Percentiles rank a stretch among this genome's conserved stretches.
Conservation (phyloP, 2,329 filamentous ascomycete genomes). For the Fusarium pininemorale region DNA sequence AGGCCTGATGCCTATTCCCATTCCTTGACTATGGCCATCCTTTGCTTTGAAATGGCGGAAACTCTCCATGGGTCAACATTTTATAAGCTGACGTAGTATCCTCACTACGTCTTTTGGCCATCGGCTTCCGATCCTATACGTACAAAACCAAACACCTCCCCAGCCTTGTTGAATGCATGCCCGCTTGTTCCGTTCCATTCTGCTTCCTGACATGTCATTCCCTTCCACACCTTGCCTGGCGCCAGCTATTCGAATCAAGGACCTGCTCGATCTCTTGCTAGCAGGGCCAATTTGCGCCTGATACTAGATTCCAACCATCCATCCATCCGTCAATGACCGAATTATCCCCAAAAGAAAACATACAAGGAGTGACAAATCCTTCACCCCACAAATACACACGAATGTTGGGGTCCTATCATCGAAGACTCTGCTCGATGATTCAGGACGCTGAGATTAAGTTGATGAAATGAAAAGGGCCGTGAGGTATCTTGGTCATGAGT, state of each 20-base stretch:
- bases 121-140: constrained; percentile 39
- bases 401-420: neutral
- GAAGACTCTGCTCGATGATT: neutral
- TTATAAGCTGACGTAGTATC: constrained; percentile 35
- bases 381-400: constrained; percentile 26
- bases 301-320: constrained; percentile 33
- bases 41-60: neutral
- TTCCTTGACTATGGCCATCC: constrained; percentile 36
- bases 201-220: constrained; percentile 32
- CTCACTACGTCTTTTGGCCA: constrained; percentile 27
- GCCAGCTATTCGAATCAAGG: constrained; percentile 45
- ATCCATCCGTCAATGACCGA: constrained; percentile 19
- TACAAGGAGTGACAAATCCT: constrained; percentile 19
- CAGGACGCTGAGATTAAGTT: constrained; percentile 21
- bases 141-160: constrained; percentile 42
- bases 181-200: constrained; percentile 37
- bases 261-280: constrained; percentile 46
- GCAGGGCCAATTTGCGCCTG: constrained; percentile 34
- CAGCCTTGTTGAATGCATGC: constrained; percentile 30
- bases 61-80: constrained; percentile 17
- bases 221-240: constrained; percentile 25
- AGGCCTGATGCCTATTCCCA: neutral
- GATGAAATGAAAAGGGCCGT: constrained; percentile 28
- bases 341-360: constrained; percentile 28
- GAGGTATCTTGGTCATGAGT: constrained; percentile 38